Evolutionary conservation across 2,329 filamentous ascomycete species (phyloP).

Genomic region (Botrytis byssoidea): DNA sequence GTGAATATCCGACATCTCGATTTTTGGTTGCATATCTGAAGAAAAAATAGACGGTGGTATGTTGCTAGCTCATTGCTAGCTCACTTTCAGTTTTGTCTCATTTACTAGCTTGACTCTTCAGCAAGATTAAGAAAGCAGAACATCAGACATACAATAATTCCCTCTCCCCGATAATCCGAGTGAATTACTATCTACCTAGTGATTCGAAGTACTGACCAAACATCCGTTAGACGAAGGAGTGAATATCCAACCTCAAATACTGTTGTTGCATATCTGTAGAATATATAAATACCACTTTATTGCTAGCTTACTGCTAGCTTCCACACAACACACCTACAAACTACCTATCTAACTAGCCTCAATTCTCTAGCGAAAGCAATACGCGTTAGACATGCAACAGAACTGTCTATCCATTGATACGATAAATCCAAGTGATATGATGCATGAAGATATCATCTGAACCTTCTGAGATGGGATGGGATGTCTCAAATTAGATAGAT

Average conservation of each 20-base stretch:
- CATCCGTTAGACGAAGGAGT: not conserved
- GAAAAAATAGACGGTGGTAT: too few relatives aligned
- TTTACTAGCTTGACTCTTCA: too few relatives aligned
- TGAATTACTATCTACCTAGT: not conserved
- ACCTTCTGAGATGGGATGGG: not conserved
- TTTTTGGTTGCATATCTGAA: too few relatives aligned
- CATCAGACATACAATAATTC: too few relatives aligned
- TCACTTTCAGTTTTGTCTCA: too few relatives aligned
- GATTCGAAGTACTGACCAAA: not conserved
- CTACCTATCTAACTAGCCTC: fast-evolving
- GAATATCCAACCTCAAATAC: not conserved
- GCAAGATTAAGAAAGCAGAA: too few relatives aligned
- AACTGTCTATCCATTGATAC: not conserved
- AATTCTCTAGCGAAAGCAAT: not conserved
- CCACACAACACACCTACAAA: not conserved
- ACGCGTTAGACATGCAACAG: not conserved
- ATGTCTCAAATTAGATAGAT: not conserved
- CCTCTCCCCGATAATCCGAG: too few relatives aligned
- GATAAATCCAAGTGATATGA: not conserved
- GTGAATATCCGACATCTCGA: too few relatives aligned
- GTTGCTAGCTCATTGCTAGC: too few relatives aligned
- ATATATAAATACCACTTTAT: not conserved
- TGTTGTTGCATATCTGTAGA: not conserved
- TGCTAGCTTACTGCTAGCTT: not conserved
- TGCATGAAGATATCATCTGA: not conserved